Evolutionary conservation across 2,329 filamentous ascomycete species (phyloP).

Genomic region (Trichoderma lentiforme): DNA sequence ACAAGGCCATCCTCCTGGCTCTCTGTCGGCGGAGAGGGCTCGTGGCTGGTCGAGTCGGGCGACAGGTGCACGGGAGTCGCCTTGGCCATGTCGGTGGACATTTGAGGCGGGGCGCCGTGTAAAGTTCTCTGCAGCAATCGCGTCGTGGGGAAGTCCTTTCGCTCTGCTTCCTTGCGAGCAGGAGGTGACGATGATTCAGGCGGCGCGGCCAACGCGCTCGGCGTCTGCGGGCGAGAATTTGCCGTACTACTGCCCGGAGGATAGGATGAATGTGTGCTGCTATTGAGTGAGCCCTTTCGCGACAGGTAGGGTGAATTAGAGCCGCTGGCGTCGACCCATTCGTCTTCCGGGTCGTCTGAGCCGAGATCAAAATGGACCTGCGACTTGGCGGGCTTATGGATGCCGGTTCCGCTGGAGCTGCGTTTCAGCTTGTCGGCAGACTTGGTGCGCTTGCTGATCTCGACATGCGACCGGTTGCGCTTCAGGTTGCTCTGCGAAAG

Average conservation of each 20-base stretch:
- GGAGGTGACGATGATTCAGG: slow-evolving; percentile 27
- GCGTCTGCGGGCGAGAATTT: slow-evolving; percentile 37
- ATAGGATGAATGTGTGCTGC: slow-evolving; percentile 47
- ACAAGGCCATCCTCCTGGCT: slow-evolving; percentile 49
- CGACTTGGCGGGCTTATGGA: slow-evolving; percentile 40
- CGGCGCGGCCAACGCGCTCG: slow-evolving; percentile 26
- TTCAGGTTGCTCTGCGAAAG: slow-evolving; percentile 53
- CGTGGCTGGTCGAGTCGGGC: slow-evolving; percentile 29
- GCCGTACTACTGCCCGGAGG: slow-evolving; percentile 35
- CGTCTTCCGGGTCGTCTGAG: slow-evolving; percentile 48
- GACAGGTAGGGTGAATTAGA: slow-evolving; percentile 58
- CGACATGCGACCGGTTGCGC: slow-evolving; percentile 58
- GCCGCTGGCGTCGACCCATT: slow-evolving; percentile 65
- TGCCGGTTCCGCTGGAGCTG: slow-evolving; percentile 48
- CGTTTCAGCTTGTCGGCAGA: slow-evolving; percentile 53
- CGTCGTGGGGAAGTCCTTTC: slow-evolving; percentile 65
- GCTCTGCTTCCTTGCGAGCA: slow-evolving; percentile 35
- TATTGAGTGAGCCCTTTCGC: slow-evolving; percentile 46
- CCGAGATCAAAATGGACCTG: slow-evolving; percentile 65
- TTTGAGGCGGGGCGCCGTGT: slow-evolving; percentile 59
- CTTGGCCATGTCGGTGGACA: slow-evolving; percentile 55
- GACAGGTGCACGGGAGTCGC: slow-evolving; percentile 39
- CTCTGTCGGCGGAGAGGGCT: slow-evolving; percentile 26
- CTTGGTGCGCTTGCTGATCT: slow-evolving; percentile 51
- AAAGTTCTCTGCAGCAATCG: slow-evolving; percentile 63